Evolutionary conservation across 2,329 filamentous ascomycete species (phyloP).

Genomic region (Nothophoma quercina): DNA sequence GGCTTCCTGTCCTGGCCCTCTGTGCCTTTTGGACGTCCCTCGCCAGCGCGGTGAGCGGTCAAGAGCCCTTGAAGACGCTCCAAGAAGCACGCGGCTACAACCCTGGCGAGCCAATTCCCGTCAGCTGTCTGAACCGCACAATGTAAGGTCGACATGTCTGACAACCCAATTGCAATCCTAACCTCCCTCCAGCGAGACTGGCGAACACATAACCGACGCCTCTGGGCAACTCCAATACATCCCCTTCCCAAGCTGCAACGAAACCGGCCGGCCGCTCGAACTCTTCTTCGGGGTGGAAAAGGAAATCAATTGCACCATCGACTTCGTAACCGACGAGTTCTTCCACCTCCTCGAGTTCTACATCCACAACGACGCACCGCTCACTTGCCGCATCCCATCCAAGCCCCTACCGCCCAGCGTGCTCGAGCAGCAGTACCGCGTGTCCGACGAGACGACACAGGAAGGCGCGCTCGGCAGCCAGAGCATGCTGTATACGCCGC

Average conservation of each 20-base stretch:
- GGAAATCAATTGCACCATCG: constrained; percentile 84
- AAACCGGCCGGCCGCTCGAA: constrained; percentile 82
- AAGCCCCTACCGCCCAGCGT: constrained; percentile 65
- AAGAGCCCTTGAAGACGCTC: constrained; percentile 50
- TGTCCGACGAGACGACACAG: constrained; percentile 50
- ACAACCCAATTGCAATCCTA: constrained; percentile 3
- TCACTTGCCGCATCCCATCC: constrained; percentile 87
- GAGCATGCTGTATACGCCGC: constrained; percentile 69
- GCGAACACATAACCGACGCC: constrained; percentile 84
- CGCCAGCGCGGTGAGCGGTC: constrained; percentile 50
- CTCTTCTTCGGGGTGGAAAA: constrained; percentile 83
- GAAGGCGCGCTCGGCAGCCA: constrained; percentile 47
- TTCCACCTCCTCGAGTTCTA: constrained; percentile 95
- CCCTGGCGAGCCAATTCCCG: constrained; percentile 58
- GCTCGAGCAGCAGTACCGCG: constrained; percentile 39
- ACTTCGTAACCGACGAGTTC: constrained; percentile 78
- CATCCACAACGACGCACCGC: constrained; percentile 92
- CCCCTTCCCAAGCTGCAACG: constrained; percentile 88
- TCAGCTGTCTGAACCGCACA: constrained; percentile 61
- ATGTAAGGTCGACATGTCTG: constrained; percentile 49
- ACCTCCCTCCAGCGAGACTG: constrained; percentile 72
- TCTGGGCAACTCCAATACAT: constrained; percentile 88
- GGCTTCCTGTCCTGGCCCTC: constrained; percentile 38
- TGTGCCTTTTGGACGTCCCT: constrained; percentile 43
- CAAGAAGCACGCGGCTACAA: constrained; percentile 54